Evolutionary conservation across 2,329 filamentous ascomycete species (phyloP), one percentile per base, ranked within the genome.

Genomic region (Drechslera avenae): DNA sequence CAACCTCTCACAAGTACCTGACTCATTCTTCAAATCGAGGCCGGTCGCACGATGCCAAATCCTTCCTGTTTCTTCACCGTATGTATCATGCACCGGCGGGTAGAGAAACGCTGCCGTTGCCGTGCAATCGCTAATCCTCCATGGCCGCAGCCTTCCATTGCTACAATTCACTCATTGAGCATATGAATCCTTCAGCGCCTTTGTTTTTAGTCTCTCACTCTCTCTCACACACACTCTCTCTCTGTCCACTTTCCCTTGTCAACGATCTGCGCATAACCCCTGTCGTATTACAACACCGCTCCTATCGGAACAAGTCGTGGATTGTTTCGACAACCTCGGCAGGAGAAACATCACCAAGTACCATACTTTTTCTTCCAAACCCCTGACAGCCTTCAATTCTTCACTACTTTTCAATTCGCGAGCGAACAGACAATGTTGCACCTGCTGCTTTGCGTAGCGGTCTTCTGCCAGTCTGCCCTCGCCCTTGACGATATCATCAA

Each of bases 401-500:
- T 43, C 28, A 28, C 14, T 42, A 18, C 31, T 30, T 36, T 33
- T 32, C 1, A 8, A 31, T n/a, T 43, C 33, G 28, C 23, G 12
- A 35, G 31, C 32, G 4, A 23, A 37, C 31, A 30, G 55, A 35
- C 21, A 17, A 68, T 69, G 64, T 34, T 63, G 17, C 40, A 52
- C 52, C 28, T 58, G 60, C 41, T 71, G 56, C 57, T 68, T 52
- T 45, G 45, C 40, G 56, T 50, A 43, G 64, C 62, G 18, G 41
- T 68, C 39, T 62, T 63, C 46, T 46, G 64, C 10, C 61, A 64
- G 42, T 48, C 57, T 35, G 46, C 50, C 4, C 40, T 59, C 26
- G 75, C 76, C 12, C 69, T 78, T 19, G 61, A 75, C 14, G 54
- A 71, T 3, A 64, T 73, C 5, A 84, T 91, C 12, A 78, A 89